Evolutionary conservation across 257 asterid genomes (phyloP), one percentile per base, ranked within the genome.

Genomic region (Linaria vulgaris): DNA sequence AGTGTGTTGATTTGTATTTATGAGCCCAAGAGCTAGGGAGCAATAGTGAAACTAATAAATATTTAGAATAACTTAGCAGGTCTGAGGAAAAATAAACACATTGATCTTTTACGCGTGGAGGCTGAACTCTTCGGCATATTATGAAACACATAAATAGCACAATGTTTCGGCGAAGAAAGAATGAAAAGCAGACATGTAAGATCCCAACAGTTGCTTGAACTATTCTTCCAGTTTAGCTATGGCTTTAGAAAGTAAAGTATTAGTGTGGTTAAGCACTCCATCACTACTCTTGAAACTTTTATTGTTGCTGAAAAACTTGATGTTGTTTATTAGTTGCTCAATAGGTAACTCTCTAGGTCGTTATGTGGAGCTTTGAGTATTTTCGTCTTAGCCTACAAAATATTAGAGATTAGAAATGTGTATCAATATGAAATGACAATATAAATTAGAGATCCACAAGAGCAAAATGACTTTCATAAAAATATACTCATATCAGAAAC

Each of bases 291-390:
- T 94, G 69, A 87, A 90, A 76, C 91, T 94, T 84, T 85, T 87
- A 79, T 87, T 94, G 84, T 82, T 90, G 82, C 82, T 83, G 79
- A 94, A 94, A 77, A 94, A 94, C 46, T 70, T 74, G 69, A 94
- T 82, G 68, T 94, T 94, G 74, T 75, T 84, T 72, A 91, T 79
- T 69, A 94, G 78, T 65, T 94, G 99, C 66, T 82, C 97, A 69
- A 94, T 90, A 94, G 97, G 73, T 94, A 94, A 78, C 92, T 87
- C 72, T 90, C 99, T 39, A 94, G 90, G 79, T 94, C 97, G 71
- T 90, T 97, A 43, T 86, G 96, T 51, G 99, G 99, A 60, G 97
- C 99, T 76, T 87, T 89, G 49, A 89, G 88, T 79, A 94, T 94
- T 81, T 90, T 94, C 59, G 86, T 94, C 79, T 94, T 97, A 15